Evolutionary conservation across 345 rosid genomes (phyloP).

Genomic region (Psidium guajava): DNA sequence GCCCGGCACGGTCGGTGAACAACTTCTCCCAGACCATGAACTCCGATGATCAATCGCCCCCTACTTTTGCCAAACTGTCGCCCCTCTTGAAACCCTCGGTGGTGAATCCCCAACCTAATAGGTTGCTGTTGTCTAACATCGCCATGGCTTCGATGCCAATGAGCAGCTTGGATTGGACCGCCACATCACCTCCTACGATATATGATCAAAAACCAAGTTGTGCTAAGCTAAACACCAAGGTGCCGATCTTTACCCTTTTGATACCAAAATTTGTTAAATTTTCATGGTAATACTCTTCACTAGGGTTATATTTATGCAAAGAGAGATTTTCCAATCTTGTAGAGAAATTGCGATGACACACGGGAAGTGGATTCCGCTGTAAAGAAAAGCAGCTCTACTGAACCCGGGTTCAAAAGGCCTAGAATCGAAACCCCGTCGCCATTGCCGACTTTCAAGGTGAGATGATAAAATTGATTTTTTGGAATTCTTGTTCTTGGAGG

Average conservation of each 20-base stretch:
- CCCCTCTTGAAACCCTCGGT: slow-evolving; percentile 24
- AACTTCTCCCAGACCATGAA: slow-evolving; percentile 11
- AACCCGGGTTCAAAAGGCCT: slow-evolving; percentile 45
- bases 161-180: not conserved
- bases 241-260: not conserved
- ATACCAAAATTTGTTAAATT: not conserved
- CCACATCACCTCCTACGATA: not conserved
- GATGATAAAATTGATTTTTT: not conserved
- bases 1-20: slow-evolving; percentile 16
- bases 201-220: slow-evolving; percentile 27
- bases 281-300: not conserved
- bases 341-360: slow-evolving; percentile 20
- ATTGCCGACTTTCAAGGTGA: slow-evolving; percentile 82
- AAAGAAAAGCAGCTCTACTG: slow-evolving; percentile 31
- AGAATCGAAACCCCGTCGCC: slow-evolving; percentile 66
- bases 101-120: slow-evolving; percentile 17
- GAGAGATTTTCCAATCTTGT: not conserved
- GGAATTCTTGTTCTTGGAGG: not conserved
- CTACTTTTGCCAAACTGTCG: slow-evolving; percentile 36
- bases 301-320: not conserved
- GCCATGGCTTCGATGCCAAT: not conserved
- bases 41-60: slow-evolving; percentile 10
- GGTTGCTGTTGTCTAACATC: slow-evolving; percentile 37
- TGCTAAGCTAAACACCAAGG: slow-evolving; percentile 14
- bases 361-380: slow-evolving; percentile 20